These are phyloP conservation scores for Aegilops bicornis DNA, from an alignment of 176 grass and related monocot genomes.

Conservation along the genomic window DNA sequence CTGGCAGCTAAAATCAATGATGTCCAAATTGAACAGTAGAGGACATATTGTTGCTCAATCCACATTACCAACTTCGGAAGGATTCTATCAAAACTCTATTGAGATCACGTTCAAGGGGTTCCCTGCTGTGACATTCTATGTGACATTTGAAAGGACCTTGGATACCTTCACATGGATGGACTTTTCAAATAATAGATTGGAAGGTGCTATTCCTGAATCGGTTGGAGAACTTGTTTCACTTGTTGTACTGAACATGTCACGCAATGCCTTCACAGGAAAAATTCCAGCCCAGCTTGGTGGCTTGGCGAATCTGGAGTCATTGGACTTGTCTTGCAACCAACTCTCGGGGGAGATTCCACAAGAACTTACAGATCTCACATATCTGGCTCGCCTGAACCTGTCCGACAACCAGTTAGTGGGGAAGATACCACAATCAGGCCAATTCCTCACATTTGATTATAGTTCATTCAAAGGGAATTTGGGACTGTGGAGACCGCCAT, in stretches of 20 bases:
- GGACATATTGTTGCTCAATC: neutral
- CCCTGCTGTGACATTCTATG: too few relatives aligned
- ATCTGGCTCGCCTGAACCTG: constrained; percentile 23
- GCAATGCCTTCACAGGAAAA: neutral
- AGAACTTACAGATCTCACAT: constrained; percentile 34
- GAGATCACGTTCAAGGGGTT: neutral
- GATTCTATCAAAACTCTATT: neutral
- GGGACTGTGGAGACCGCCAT: neutral
- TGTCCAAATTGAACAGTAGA: neutral
- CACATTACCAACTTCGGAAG: neutral
- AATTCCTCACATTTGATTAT: neutral
- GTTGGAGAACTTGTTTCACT: neutral
- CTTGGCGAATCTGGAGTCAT: constrained; percentile 1
- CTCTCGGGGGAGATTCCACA: constrained; percentile 2
- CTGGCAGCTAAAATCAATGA: neutral
- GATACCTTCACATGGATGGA: neutral
- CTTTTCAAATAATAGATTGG: neutral
- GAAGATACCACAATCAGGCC: neutral
- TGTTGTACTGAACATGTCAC: neutral
- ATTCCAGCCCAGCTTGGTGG: constrained; percentile 5
- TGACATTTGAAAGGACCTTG: neutral
- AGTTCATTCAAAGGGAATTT: neutral
- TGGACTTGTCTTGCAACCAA: constrained; percentile 7
- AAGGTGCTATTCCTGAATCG: neutral
- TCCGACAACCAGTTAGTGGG: constrained; percentile 34